Conservation (phyloP, 768 basidiomycete species). For the Antrodiella citrinella region DNA sequence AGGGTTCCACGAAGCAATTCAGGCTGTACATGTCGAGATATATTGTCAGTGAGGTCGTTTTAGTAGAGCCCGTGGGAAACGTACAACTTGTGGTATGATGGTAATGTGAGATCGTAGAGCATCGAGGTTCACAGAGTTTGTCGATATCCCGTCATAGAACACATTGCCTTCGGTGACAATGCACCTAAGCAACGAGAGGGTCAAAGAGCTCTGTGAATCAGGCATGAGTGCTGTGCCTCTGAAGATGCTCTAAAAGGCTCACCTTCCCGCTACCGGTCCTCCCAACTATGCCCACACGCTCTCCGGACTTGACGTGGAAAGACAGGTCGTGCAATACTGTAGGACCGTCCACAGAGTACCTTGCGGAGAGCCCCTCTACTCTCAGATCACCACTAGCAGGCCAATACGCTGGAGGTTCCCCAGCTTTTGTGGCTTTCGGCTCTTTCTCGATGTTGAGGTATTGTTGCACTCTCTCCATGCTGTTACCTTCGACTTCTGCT, state of each 20-base stretch:
- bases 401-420: slow-evolving; percentile 55
- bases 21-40: slow-evolving; percentile 25
- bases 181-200: slow-evolving; percentile 46
- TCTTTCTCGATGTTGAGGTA: slow-evolving; percentile 52
- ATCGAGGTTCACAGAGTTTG: slow-evolving; percentile 41
- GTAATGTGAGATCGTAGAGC: slow-evolving; percentile 45
- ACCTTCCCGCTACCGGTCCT: slow-evolving; percentile 51
- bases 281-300: slow-evolving; percentile 55
- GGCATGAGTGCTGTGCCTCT: too few relatives aligned
- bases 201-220: slow-evolving; percentile 33
- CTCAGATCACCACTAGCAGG: slow-evolving; percentile 45
- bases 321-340: slow-evolving; percentile 44
- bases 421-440: slow-evolving; percentile 27
- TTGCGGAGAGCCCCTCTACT: slow-evolving; percentile 44
- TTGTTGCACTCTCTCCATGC: slow-evolving; percentile 42
- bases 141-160: slow-evolving; percentile 41
- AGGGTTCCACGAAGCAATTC: slow-evolving; percentile 37
- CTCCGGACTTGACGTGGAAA: slow-evolving; percentile 44
- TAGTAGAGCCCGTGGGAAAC: slow-evolving; percentile 14
- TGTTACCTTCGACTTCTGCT: slow-evolving; percentile 27
- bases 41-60: not conserved
- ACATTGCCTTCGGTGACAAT: slow-evolving; percentile 47
- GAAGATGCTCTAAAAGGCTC: too few relatives aligned
- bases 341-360: slow-evolving; percentile 44
- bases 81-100: slow-evolving; percentile 50